A percentile compares a stretch with the other conserved stretches of the same genome.
Conservation (phyloP, 2,329 filamentous ascomycete species). For the Colletotrichum sp. region DNA sequence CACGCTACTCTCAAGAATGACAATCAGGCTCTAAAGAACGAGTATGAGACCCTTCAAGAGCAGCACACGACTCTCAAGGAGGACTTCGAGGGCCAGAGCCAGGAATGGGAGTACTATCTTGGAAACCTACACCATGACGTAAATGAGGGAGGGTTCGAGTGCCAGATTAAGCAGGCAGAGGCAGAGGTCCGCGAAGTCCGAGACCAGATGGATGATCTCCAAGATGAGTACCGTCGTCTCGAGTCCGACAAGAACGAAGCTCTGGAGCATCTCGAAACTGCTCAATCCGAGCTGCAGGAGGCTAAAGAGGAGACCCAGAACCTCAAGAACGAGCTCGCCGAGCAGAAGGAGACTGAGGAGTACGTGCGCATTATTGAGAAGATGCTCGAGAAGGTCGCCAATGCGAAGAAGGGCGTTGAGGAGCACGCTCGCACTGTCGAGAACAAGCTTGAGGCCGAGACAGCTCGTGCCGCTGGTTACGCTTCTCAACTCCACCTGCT, state of each 20-base stretch:
- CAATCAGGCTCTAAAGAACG: not conserved
- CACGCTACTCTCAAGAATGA: not conserved
- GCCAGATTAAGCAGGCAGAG: not conserved
- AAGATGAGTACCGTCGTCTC: not conserved
- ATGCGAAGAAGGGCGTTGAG: not conserved
- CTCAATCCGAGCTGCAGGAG: not conserved
- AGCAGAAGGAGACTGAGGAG: not conserved
- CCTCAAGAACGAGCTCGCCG: not conserved
- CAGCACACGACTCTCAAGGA: not conserved
- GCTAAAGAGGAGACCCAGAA: not conserved
- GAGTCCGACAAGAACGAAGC: not conserved
- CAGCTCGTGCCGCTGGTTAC: not conserved
- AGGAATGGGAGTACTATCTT: not conserved
- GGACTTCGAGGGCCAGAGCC: not conserved
- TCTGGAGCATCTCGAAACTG: not conserved
- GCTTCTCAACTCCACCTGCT: not conserved
- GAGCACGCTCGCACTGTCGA: not conserved
- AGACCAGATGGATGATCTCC: not conserved
- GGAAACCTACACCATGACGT: too few relatives aligned
- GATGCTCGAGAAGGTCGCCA: not conserved
- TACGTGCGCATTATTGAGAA: not conserved
- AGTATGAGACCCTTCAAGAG: not conserved
- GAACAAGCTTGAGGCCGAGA: constrained; percentile 33
- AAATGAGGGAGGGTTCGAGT: too few relatives aligned
- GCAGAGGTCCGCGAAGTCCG: not conserved